Percentiles rank a stretch among this genome's conserved stretches.
Evolutionary conservation across 1,139 yeast genomes (phyloP).

Genomic region (Yamadazyma atmosphaerica): DNA sequence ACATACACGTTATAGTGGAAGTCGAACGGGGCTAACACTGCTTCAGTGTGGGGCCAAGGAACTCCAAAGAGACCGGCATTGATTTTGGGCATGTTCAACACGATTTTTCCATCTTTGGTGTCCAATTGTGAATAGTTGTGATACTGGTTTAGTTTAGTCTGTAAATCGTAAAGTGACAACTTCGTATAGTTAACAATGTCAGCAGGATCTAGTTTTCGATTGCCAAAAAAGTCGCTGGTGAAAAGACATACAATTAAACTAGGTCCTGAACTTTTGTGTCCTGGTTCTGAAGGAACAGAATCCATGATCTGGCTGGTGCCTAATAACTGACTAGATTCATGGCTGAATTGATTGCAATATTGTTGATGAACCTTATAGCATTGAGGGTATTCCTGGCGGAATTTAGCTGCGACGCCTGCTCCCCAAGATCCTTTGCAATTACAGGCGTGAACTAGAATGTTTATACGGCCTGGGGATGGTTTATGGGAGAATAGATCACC

Average conservation of each 20-base stretch:
- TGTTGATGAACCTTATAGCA: slow-evolving; percentile 48
- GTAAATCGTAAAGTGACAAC: slow-evolving; percentile 47
- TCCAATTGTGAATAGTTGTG: slow-evolving; percentile 15
- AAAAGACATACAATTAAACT: slow-evolving; percentile 61
- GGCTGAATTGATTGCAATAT: slow-evolving; percentile 43
- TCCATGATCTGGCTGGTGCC: slow-evolving; percentile 57
- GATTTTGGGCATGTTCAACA: slow-evolving; percentile 69
- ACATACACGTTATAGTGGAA: slow-evolving; percentile 12
- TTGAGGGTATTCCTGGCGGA: slow-evolving; percentile 50
- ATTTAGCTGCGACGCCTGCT: slow-evolving; percentile 69
- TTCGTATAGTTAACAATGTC: slow-evolving; percentile 51
- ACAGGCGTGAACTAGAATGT: slow-evolving; percentile 71
- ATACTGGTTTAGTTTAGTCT: slow-evolving; percentile 29
- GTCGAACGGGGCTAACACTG: slow-evolving; percentile 33
- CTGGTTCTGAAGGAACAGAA: slow-evolving; percentile 27
- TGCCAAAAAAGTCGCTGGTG: slow-evolving; percentile 54
- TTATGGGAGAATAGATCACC: slow-evolving; percentile 60
- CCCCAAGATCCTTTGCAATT: slow-evolving; percentile 84
- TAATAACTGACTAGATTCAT: slow-evolving; percentile 33
- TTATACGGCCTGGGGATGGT: slow-evolving; percentile 18
- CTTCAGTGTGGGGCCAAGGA: slow-evolving; percentile 74
- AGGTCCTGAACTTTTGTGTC: slow-evolving; percentile 25
- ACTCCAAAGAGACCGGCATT: slow-evolving; percentile 79
- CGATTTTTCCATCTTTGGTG: slow-evolving; percentile 16
- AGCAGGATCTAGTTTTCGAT: slow-evolving; percentile 23